These are phyloP conservation scores for Verticillium nubilum DNA, from an alignment of 2,329 filamentous ascomycete species.

Conservation along the genomic window DNA sequence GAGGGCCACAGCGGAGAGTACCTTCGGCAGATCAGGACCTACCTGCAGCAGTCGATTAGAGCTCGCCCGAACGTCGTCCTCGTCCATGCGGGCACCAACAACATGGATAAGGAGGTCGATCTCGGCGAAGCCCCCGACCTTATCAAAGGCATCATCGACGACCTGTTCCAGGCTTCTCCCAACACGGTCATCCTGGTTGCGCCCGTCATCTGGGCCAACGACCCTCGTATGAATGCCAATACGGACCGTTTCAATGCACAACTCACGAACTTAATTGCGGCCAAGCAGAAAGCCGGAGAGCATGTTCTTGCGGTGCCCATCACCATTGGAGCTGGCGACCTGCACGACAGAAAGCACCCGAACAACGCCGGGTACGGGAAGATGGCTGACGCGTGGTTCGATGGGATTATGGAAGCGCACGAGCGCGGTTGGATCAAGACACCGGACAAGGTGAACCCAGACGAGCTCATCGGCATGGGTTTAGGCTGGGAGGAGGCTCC, in stretches of 20 bases:
- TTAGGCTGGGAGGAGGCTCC: slow-evolving; percentile 5
- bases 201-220: neutral
- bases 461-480: slow-evolving; percentile 3
- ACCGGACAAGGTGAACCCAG: slow-evolving; percentile 7
- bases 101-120: slow-evolving; percentile 12
- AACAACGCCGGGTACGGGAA: neutral
- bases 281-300: slow-evolving; percentile 5
- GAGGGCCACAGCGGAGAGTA: slow-evolving; percentile 12
- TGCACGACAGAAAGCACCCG: slow-evolving; percentile 2
- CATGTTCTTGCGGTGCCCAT: slow-evolving; percentile 10
- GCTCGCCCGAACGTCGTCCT: slow-evolving; percentile 16
- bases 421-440: slow-evolving; percentile 3
- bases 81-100: slow-evolving; percentile 18
- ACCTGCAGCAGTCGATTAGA: slow-evolving; percentile 1
- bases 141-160: slow-evolving; percentile 13
- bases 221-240: neutral
- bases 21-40: slow-evolving; percentile 8
- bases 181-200: slow-evolving; percentile 9
- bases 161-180: slow-evolving; percentile 9
- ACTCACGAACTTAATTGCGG: neutral
- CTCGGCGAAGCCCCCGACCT: slow-evolving; percentile 9
- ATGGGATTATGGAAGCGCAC: neutral
- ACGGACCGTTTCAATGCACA: neutral
- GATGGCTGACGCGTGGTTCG: neutral
- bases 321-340: slow-evolving; percentile 1